Evolutionary conservation across 2,329 filamentous ascomycete genomes (phyloP), one percentile per base, ranked within the genome.

Genomic region (Neoarthrinium moseri): DNA sequence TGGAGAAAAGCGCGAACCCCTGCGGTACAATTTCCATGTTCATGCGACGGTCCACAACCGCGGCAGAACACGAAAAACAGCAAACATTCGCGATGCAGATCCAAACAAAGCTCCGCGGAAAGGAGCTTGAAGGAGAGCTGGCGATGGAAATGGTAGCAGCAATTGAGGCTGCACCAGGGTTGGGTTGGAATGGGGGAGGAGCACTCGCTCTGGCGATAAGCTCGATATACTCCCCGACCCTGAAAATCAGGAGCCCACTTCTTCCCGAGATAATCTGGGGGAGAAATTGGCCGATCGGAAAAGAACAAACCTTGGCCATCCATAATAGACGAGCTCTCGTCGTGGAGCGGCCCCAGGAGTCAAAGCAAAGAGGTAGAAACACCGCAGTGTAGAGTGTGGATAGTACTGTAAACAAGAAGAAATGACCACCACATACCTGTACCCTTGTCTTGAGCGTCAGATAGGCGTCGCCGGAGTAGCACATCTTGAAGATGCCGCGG

Each of bases 401-500:
- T 22, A 7, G 17, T 13, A 32, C 26, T 11, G 8, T 13, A 21
- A 15, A 22, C 7, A 22, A 10, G 13, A 17, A 17, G 15, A 7
- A 32, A 24, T 12, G 24, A 24, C n/a, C 20, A 22, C 43, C 57
- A 75, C 81, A 53, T 79, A 87, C 84, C 76, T 99, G 94, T 53
- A 99, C 94, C 70, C 91, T 83, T 48, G 94, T 99, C 68, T 94
- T 94, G 52, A 99, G 77, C 21, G 94, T 97, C 70, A 99, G 71
- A 65, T 91, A 97, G 23, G 94, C 92, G 71, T 99, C 92, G 55
- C 94, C 94, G 2, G 88, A 84, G 67, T 99, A 99, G 66, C 87
- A 92, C 92, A 99, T 97, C 70, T 97, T 97, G 78, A 99, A 99
- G 57, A 99, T 97, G 64, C 94, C 94, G 48, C 94, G 82, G 68